Evolutionary conservation across 768 basidiomycete genomes (phyloP).

Genomic region (Tylopilus felleus): DNA sequence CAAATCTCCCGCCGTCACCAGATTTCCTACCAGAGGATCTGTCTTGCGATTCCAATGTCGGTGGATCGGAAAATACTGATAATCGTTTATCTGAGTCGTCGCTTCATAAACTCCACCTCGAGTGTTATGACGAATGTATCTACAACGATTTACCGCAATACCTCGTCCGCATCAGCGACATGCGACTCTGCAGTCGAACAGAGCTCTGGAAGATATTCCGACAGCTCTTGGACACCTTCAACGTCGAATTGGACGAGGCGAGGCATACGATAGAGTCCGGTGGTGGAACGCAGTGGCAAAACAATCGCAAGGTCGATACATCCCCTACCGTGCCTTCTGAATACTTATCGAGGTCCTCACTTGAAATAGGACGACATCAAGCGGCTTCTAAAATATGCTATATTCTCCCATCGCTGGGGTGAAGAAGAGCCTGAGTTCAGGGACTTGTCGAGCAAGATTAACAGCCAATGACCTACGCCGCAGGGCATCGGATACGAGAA

Average conservation of each 20-base stretch:
- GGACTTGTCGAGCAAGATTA: conserved; percentile 9
- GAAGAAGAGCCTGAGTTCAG: conserved; percentile 13
- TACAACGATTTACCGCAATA: conserved; percentile 16
- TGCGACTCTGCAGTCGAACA: conserved; percentile 5
- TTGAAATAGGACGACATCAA: conserved; percentile 2
- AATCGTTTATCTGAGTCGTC: background rate
- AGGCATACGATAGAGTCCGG: background rate
- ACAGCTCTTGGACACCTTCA: background rate
- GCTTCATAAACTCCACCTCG: background rate
- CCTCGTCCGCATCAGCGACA: conserved; percentile 13
- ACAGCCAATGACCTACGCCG: background rate
- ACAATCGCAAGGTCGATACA: conserved; percentile 1
- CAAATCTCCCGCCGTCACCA: too few relatives aligned
- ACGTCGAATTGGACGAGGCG: background rate
- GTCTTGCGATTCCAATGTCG: background rate
- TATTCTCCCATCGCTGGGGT: conserved; percentile 20
- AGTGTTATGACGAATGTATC: conserved; percentile 5
- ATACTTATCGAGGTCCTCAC: background rate
- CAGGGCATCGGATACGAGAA: conserved; percentile 9
- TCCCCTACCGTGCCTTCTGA: too few relatives aligned
- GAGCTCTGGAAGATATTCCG: conserved; percentile 9
- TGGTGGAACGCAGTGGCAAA: background rate
- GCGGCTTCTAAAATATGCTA: conserved; percentile 10
- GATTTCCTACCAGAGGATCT: background rate
- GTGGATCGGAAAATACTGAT: background rate